Conservation (phyloP, 148 eudicot species). For the Suaeda aralocaspica region DNA sequence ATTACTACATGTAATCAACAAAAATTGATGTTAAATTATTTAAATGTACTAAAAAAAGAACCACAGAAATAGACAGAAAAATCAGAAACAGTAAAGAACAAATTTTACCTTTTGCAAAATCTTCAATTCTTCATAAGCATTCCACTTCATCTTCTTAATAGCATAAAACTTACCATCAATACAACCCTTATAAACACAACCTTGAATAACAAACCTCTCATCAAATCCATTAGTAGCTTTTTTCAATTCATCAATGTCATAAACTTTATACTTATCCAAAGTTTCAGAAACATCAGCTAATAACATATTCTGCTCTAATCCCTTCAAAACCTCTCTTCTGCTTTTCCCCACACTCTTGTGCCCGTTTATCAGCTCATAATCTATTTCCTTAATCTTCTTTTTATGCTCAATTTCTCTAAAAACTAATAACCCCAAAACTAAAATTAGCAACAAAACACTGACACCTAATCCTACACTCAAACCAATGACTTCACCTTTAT, state of each 20-base stretch:
- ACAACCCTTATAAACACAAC: constrained; percentile 73
- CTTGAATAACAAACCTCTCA: constrained; percentile 57
- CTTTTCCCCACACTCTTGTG: constrained; percentile 12
- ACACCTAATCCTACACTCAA: constrained; percentile 59
- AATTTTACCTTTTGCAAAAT: constrained; percentile 83
- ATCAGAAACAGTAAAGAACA: too few species aligned
- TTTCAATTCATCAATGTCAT: constrained; percentile 56
- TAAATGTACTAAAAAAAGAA: too few species aligned
- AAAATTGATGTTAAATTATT: too few species aligned
- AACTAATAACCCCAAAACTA: constrained; percentile 40
- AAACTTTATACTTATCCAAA: constrained; percentile 87
- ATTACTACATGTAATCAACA: too few species aligned
- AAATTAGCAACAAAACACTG: constrained; percentile 42
- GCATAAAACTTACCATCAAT: constrained; percentile 66
- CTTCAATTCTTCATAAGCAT: constrained; percentile 90
- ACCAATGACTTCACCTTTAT: constrained; percentile 46
- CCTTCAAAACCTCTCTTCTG: constrained; percentile 35
- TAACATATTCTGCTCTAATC: constrained; percentile 48
- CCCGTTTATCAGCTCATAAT: constrained; percentile 6
- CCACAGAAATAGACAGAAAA: too few species aligned
- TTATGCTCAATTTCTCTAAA: constrained; percentile 35
- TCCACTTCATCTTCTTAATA: constrained; percentile 97
- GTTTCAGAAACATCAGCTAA: constrained; percentile 82
- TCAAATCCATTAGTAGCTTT: constrained; percentile 69
- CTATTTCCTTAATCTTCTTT: constrained; percentile 16